A percentile compares a stretch with the other conserved stretches of the same genome.
Evolutionary conservation across 2,329 filamentous ascomycete species (phyloP).

Genomic region (Venturiaceae sp.): DNA sequence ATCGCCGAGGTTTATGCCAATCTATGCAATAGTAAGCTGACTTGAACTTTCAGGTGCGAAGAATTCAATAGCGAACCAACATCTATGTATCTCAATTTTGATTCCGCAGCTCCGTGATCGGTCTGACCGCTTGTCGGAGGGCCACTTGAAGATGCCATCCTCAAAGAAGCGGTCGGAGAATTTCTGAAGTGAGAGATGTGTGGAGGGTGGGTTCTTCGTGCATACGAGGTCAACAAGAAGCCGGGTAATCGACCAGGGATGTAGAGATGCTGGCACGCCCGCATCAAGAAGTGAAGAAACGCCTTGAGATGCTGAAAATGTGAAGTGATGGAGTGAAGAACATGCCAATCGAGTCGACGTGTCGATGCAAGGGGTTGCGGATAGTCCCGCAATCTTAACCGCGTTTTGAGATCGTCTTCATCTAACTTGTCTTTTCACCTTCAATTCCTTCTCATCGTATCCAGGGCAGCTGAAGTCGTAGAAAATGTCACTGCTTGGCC

Average conservation of each 20-base stretch:
- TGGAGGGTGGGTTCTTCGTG: neutral
- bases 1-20: conserved; percentile 94
- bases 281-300: neutral
- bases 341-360: neutral
- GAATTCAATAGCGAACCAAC: conserved; percentile 23
- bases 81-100: conserved; percentile 29
- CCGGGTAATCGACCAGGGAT: neutral
- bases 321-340: neutral
- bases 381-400: neutral
- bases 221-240: neutral
- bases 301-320: neutral
- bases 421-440: neutral
- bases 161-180: neutral
- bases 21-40: conserved; percentile 30
- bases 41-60: neutral
- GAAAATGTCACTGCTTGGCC: neutral
- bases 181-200: neutral
- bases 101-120: neutral
- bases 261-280: neutral
- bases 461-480: neutral
- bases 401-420: neutral
- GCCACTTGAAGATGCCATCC: neutral
- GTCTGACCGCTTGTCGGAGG: neutral
- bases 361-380: neutral
- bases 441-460: neutral